Base-by-base conservation (phyloP, 2,329 filamentous ascomycete species). In the Alternaria panax region DNA sequence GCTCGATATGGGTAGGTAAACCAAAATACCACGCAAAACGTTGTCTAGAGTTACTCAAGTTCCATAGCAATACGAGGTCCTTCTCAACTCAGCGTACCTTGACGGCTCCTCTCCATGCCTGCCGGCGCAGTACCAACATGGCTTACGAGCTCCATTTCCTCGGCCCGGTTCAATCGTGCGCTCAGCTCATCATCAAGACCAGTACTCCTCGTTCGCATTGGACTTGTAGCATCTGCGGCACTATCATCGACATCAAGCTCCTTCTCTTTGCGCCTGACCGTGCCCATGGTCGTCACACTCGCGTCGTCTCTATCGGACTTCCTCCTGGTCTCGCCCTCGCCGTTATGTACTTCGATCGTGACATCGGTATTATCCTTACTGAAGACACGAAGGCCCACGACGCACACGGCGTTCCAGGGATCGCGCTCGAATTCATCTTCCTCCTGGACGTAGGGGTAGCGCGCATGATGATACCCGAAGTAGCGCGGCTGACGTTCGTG, bases 341-440 rank as follows among this genome's bases (percentile, higher is more conserved):
- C 64, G 27, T 77, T 81, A n/a, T 85, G 75, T 8, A 87, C 84
- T 62, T 83, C 80, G 18, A 88, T 80, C 3, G 77, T 81, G 34
- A 87, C 80, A 27, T 80, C 78, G 0, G 75, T 77, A 42, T 85
- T 66, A 61, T 85, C 83, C 59, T 84, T 81, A 9, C 81, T 83
- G 67, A 86, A 88, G 0, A 88, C 85, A 6, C 85, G 79, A 28
- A 88, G 71, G 0, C 86, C 86, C 5, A 88, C 81, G 16, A 88
- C 85, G 61, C 85, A 87, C 1, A 87, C 81, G 0, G 86, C 86
- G 66, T 88, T 87, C 86, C 86, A 88, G 0, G 85, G 85, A 60
- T 84, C 82, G 18, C 79, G 76, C 41, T 77, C 79, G 52, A 83
- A 82, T 34, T 82, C 78, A 27, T 80, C 79, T 43, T 80, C 76